Evolutionary conservation across 306 rosid genomes (phyloP), one percentile per base, ranked within the genome.

Genomic region (Quercus aquifolioides): DNA sequence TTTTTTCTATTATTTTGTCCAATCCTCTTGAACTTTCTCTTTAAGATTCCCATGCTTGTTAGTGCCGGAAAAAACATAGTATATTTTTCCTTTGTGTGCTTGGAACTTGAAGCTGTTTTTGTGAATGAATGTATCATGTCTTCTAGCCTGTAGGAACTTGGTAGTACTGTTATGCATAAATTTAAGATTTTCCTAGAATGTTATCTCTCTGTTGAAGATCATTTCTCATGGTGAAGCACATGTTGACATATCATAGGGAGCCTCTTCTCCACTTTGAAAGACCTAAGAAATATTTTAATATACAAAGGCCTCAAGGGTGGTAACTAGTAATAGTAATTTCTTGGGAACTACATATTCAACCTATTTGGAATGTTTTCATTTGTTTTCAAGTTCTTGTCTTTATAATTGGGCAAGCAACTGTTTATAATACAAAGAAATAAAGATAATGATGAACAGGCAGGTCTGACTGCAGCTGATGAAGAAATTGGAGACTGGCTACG

Each of bases 401-500:
- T 58, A 23, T 60, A 25, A 35, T 59, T 18, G 69, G 55, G 64
- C 60, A 30, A 70, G 76, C 75, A 35, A 59, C 70, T 30, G 43
- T 35, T 46, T 71, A 68, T 74, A 30, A 54, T 79, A 76, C 30
- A 70, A 84, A 67, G 78, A 72, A 76, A 77, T 78, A 74, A 55
- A 79, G 25, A 79, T 79, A 62, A 62, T 84, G 76, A 55, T 86
- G 69, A 81, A 81, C 92, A 95, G 99, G 96, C 94, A 68, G 98
- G 99, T 83, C 86, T 88, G 84, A 87, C 91, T 25, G 99, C 99
- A 73, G 97, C 97, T 25, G 99, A 95, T 80, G 97, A 85, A 84
- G 99, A 95, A 82, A 95, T 91, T 86, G 88, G 92, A 31, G 91
- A 86, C 80, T 92, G 99, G 99, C 86, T 91, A 49, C 92, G 97